Evolutionary conservation across 2,329 filamentous ascomycete species (phyloP), one percentile per base, ranked within the genome.

Genomic region (Nemania sp.): DNA sequence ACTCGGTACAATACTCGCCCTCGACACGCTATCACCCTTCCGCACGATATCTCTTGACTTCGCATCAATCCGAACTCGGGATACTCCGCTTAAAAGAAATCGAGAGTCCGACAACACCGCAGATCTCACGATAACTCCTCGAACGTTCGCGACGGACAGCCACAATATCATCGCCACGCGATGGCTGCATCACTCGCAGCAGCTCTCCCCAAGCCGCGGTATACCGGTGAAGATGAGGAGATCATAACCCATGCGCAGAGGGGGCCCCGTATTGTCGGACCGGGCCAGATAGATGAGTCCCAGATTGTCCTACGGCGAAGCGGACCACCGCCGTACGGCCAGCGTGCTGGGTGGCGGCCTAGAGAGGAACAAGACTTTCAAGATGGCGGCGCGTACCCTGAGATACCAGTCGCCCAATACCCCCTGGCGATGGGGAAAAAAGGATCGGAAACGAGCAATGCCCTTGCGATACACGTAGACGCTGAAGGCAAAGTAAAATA

Each of bases 391-490:
- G 92, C 94, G 54, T 99, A 97, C 73, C 95, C 95, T 39, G 94
- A 98, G 77, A 88, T 97, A 29, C 88, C 91, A 13, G 87, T 98
- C 54, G 95, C 94, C 45, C 95, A 99, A 73, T 99, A 98, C 73
- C 95, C 95, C 11, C 85, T 97, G 52, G 91, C 96, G 61, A 97
- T 98, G 92, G 94, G 94, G 60, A 87, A 89, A 70, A 96, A 96
- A 77, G 83, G 83, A 37, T 80, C 86, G 9, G 83, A 81, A 34
- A 86, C 83, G 48, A 95, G 88, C 67, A 98, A 97, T 78, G 93
- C 95, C 57, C 83, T 99, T 49, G 89, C 92, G n/a, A 83, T 98
- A 34, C 91, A 96, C 74, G 92, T 98, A 37, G 92, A 98, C 73
- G 87, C 83, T 0, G 90, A 96, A 67, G 95, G 95, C 46, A 96